Base-by-base conservation (phyloP, 1,284 basidiomycete genomes). In the Apiotrichum montevideense region DNA sequence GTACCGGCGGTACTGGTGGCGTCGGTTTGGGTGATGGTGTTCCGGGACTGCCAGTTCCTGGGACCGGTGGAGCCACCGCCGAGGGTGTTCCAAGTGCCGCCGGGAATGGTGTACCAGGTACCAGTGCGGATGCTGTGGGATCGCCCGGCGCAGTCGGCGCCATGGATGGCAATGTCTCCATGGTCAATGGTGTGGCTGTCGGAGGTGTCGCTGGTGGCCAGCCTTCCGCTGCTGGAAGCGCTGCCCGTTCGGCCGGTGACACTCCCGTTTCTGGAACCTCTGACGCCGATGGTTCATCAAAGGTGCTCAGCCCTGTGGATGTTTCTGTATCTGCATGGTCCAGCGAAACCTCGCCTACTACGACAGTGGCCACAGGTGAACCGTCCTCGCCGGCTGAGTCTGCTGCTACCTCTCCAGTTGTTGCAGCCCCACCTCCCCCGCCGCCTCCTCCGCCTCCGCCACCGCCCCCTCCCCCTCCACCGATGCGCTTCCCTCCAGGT, bases 391-490 rank as follows among this genome's bases (percentile, higher is more conserved):
- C 29, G 29, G 29, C 29, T 29, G 29, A 29, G 29, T 39, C 37
- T 13, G 13, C 56, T 6, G 48, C 57, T 29, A 46, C 52, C 11
- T 40, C 52, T 13, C 42, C 52, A 7, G 43, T 48, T 1, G 43
- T 45, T 7, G 21, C 46, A 14, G 50, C 57, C 2, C 57, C 57
- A 0, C 57, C 58, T 2, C 59, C 59, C 2, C 56, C 56, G 0
- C 56, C 60, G 5, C 52, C 60, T 10, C 55, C 59, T 3, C 52
- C 58, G 4, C 58, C 61, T 3, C 49, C 63, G 29, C 57, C 62
- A 9, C 61, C 67, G 2, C 61, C 70, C 9, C 56, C 63, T 3
- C 62, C 63, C 13, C 65, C 58, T 11, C 66, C 63, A 11, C 63
- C 61, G 4, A 63, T 46, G 32, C 44, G 66, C 33, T 59, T 47